Base-by-base conservation (phyloP, 768 basidiomycete species). In the Omphalotus guepiniiformis region DNA sequence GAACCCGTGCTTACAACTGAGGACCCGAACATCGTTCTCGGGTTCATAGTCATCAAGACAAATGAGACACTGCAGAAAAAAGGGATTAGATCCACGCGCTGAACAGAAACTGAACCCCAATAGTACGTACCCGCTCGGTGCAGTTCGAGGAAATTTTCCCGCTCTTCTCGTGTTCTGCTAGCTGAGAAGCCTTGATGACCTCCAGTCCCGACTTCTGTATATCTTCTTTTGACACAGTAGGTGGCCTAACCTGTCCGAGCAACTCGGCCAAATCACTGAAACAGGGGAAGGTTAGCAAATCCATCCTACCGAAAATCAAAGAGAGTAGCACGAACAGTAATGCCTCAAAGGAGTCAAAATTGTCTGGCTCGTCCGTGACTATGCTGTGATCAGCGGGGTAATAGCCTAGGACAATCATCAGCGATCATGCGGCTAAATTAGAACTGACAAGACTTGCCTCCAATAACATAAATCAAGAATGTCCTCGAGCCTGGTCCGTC, bases 361-460 rank as follows among this genome's bases (percentile, higher is more conserved):
- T 79, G 54, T 82, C 80, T 2, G 78, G 73, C 15, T 75, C 79
- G 19, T 86, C 88, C n/a, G 83, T 19, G 35, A 95, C 82, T 52
- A 97, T 85, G 42, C 82, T 88, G 62, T 95, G 93, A 56, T 89
- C 83, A 12, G 88, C 85, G 1, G 92, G 90, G 61, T 95, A 96
- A 58, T 93, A 91, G n/a, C 93, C 93, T 88, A 52, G 8, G 39
- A 26, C 37, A 52, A 42, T 25, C 18, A 42, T 15, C 22, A 48
- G 7, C 42, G 27, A 38, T n/a, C n/a, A 3, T 13, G 16, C 26
- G 15, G 7, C 18, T 39, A 38, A 51, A 44, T 34, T 6, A 49
- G 29, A 30, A 22, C 7, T 13, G 13, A 27, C 6, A 25, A n/a
- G 12, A 63, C 75, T 41, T 52, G 80, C 86, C 87, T 42, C 88